Conservation (phyloP, 2,329 filamentous ascomycete species). For the Aspergillus pseudoterreus region DNA sequence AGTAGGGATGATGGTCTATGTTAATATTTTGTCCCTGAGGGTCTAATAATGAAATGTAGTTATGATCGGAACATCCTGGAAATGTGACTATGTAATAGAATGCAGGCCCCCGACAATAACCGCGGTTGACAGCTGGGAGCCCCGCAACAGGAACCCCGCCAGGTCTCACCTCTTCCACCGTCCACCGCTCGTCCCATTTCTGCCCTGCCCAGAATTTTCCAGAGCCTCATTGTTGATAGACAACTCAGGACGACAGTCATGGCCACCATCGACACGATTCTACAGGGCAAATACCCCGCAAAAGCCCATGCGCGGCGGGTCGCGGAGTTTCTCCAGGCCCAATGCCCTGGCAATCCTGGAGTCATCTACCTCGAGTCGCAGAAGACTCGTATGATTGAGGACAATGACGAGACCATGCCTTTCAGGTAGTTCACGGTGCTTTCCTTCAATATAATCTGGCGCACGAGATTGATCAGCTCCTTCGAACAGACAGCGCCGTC, state of each 20-base stretch:
- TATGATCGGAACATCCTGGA: background rate
- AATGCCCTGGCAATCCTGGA: constrained; percentile 63
- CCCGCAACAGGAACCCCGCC: constrained; percentile 1
- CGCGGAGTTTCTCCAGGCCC: constrained; percentile 68
- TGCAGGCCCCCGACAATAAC: background rate
- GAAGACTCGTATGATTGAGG: constrained; percentile 76
- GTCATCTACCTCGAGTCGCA: constrained; percentile 87
- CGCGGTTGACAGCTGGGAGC: background rate
- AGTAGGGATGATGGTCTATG: too few relatives aligned
- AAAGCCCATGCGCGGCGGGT: constrained; percentile 83
- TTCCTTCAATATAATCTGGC: background rate
- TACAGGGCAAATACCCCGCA: constrained; percentile 67
- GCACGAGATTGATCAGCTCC: constrained; percentile 2
- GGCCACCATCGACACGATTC: constrained; percentile 36
- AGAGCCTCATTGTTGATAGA: background rate
- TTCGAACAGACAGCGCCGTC: constrained; percentile 71
- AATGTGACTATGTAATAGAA: background rate
- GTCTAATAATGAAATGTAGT: background rate
- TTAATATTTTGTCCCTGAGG: too few relatives aligned
- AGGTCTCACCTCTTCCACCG: background rate
- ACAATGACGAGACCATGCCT: constrained; percentile 77
- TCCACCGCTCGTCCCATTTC: background rate
- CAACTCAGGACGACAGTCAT: constrained; percentile 15
- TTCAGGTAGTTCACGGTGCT: constrained; percentile 60
- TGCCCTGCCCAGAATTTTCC: background rate